These are phyloP conservation scores for Metschnikowia borealis DNA, from an alignment of 805 yeast species.

Conservation along the genomic window DNA sequence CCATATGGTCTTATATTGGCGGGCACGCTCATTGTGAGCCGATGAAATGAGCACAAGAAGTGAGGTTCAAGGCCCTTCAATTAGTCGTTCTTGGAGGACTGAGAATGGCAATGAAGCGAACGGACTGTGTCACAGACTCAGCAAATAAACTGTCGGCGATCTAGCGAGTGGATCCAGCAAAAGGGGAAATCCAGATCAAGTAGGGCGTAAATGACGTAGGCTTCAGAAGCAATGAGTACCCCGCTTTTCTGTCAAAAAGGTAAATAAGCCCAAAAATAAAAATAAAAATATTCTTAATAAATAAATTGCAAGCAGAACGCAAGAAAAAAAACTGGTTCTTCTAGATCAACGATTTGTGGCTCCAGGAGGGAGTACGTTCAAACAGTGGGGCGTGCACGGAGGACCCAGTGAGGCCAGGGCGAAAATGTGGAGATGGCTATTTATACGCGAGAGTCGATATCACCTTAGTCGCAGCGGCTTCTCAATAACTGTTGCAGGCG, in stretches of 20 bases:
- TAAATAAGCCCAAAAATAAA: background rate
- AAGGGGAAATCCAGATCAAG: background rate
- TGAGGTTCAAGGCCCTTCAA: background rate
- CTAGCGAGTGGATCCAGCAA: no score
- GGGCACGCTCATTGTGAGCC: background rate
- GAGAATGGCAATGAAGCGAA: no score
- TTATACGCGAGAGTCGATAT: slow-evolving; percentile 3
- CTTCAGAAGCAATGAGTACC: background rate
- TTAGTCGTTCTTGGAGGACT: no score
- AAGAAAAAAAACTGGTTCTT: no score
- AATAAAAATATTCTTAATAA: background rate
- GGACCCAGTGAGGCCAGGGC: background rate
- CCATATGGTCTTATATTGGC: background rate
- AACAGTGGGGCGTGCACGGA: background rate
- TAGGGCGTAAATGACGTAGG: background rate
- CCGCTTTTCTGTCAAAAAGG: background rate
- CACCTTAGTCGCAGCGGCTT: slow-evolving; percentile 4
- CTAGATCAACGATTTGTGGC: background rate
- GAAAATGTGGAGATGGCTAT: slow-evolving; percentile 3
- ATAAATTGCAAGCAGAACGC: background rate
- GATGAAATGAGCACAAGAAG: background rate
- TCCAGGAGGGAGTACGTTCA: background rate
- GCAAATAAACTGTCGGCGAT: no score
- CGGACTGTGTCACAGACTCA: background rate
- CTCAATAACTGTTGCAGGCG: background rate